Conservation (phyloP, 768 basidiomycete species). For the Phylloporus arenicola region DNA sequence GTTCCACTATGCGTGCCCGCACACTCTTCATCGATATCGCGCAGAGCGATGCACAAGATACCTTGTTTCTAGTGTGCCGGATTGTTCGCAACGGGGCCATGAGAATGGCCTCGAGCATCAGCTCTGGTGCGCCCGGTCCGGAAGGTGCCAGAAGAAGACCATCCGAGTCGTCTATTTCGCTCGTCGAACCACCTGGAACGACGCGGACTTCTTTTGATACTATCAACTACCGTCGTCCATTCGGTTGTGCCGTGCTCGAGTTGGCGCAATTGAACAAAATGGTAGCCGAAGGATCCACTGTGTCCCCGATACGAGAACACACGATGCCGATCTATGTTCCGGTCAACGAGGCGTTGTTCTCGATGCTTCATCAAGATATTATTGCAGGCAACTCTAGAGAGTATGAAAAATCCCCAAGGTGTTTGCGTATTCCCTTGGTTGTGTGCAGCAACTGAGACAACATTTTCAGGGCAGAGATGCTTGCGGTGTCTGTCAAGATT, state of each 20-base stretch:
- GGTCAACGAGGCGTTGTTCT: conserved; percentile 77
- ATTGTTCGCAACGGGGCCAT: conserved; percentile 85
- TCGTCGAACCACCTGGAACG: conserved; percentile 30
- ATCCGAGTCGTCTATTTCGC: conserved; percentile 45
- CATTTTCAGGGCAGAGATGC: conserved; percentile 65
- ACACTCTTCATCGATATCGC: conserved; percentile 91
- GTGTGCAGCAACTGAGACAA: conserved; percentile 1
- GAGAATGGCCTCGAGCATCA: conserved; percentile 59
- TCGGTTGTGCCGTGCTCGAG: conserved; percentile 94
- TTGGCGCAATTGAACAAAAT: conserved; percentile 70
- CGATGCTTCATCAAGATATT: conserved; percentile 93
- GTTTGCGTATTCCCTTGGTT: conserved; percentile 17
- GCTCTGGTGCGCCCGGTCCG: conserved; percentile 39
- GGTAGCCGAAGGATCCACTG: conserved; percentile 57
- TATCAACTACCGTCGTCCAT: conserved; percentile 74
- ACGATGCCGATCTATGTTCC: conserved; percentile 87
- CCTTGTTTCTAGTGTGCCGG: conserved; percentile 84
- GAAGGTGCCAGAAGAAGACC: conserved; percentile 45
- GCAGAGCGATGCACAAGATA: conserved; percentile 76
- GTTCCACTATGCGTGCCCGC: conserved; percentile 53
- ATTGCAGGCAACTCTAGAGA: conserved; percentile 74
- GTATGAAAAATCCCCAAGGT: conserved; percentile 80
- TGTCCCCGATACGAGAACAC: conserved; percentile 65
- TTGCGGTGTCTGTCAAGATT: conserved; percentile 79
- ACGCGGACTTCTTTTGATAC: conserved; percentile 27